Conservation (phyloP, 1,139 yeast species). For the Hansenula anomala region DNA sequence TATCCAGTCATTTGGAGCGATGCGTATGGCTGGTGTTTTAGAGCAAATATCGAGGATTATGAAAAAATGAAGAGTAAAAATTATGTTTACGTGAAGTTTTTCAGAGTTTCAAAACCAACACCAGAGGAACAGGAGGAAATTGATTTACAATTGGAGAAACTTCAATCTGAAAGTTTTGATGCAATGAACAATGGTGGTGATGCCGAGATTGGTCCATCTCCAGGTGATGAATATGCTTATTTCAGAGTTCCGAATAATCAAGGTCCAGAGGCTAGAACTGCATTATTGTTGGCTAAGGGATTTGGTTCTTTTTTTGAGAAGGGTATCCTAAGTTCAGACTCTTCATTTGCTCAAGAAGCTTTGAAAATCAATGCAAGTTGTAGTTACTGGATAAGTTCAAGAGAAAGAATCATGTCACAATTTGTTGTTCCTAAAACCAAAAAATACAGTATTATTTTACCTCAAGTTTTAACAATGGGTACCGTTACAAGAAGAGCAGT, state of each 20-base stretch:
- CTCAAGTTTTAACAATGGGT: conserved; percentile 88
- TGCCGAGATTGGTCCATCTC: not conserved
- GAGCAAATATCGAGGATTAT: conserved; percentile 39
- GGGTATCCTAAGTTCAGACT: conserved; percentile 67
- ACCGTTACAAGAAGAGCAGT: conserved; percentile 95
- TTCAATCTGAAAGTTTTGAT: not conserved
- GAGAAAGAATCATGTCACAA: conserved; percentile 80
- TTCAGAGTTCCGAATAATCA: conserved; percentile 90
- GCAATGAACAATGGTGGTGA: not conserved
- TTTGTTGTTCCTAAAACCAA: conserved; percentile 61
- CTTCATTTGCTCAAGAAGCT: conserved; percentile 71
- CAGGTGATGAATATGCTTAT: conserved; percentile 19
- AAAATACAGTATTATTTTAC: conserved; percentile 54
- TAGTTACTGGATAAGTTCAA: conserved; percentile 89
- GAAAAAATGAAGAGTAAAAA: conserved; percentile 44
- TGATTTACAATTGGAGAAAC: not conserved
- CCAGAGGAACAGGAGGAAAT: conserved; percentile 24
- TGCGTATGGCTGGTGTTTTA: conserved; percentile 84
- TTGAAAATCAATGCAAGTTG: conserved; percentile 71
- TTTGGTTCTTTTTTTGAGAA: conserved; percentile 70
- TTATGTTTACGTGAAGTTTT: conserved; percentile 29
- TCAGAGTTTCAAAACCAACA: conserved; percentile 31
- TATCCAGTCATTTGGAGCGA: conserved; percentile 79
- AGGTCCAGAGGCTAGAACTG: conserved; percentile 71
- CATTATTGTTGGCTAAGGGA: conserved; percentile 75